Conservation (phyloP, 257 asterid species). For the Agastache rugosa region DNA sequence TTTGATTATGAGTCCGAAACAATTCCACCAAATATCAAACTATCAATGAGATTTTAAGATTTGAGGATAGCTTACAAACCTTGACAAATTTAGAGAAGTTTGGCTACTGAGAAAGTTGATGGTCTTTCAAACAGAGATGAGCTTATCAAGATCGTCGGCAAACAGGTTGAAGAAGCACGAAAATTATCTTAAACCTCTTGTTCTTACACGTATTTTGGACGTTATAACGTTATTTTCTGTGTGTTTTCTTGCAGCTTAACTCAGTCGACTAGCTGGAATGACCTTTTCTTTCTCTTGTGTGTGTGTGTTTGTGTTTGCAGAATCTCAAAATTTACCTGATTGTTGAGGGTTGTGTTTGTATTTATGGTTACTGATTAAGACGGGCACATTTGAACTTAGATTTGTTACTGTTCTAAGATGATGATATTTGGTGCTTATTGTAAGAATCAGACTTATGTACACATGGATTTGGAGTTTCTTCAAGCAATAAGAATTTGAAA, state of each 20-base stretch:
- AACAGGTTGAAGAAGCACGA: constrained; percentile 8
- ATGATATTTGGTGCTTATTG: not conserved
- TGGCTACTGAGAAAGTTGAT: not conserved
- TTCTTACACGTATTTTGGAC: not conserved
- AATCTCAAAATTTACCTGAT: not conserved
- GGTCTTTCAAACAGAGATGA: not conserved
- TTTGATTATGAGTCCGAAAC: not conserved
- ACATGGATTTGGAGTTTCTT: not conserved
- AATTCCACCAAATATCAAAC: constrained; percentile 4
- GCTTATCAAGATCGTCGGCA: not conserved
- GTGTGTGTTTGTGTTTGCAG: not conserved
- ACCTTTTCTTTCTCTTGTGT: not conserved
- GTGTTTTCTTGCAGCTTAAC: constrained; percentile 22
- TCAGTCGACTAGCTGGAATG: constrained; percentile 21
- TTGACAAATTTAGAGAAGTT: not conserved
- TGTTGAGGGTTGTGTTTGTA: constrained; percentile 9
- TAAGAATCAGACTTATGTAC: not conserved
- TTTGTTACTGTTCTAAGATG: not conserved
- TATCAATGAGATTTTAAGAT: not conserved
- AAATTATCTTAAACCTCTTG: not conserved
- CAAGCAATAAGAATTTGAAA: not conserved
- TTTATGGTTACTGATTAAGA: not conserved
- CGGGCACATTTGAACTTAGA: no score
- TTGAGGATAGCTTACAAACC: not conserved
- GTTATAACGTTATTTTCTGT: not conserved